Percentiles rank a stretch among this genome's conserved stretches.
These are phyloP conservation scores for Raphidocelis subcapitata DNA, from an alignment of 139 green algal species.

Conservation along the genomic window DNA sequence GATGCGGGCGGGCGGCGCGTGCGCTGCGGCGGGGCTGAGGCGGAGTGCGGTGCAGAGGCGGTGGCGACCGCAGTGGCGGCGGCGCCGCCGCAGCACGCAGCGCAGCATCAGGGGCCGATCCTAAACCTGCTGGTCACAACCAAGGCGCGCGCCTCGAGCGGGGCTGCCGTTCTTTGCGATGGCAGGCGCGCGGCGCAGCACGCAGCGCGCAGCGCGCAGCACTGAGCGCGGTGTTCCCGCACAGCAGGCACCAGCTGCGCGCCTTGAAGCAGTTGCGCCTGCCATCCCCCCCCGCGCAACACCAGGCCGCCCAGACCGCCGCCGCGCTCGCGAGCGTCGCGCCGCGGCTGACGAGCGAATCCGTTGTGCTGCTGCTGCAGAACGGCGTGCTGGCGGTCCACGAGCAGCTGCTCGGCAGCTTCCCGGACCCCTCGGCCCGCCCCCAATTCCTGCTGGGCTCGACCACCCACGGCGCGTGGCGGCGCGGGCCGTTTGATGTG, in stretches of 20 bases:
- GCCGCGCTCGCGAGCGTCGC: conserved; percentile 3
- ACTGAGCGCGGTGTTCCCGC: too few species aligned
- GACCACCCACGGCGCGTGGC: conserved; percentile 23
- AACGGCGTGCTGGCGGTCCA: conserved; percentile 30
- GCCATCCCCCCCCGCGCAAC: too few species aligned
- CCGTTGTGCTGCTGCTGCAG: conserved; percentile 17
- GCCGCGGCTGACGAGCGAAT: conserved; percentile 1
- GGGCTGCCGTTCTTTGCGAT: too few species aligned
- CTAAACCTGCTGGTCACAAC: conserved; percentile 21
- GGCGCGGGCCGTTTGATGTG: background rate
- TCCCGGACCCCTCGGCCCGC: background rate
- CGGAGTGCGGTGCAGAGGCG: background rate
- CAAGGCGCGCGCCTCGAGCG: background rate
- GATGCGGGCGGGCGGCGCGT: background rate
- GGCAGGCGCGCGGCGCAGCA: too few species aligned
- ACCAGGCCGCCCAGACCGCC: conserved; percentile 11
- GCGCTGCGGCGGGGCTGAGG: background rate
- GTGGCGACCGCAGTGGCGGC: background rate
- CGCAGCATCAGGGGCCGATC: too few species aligned
- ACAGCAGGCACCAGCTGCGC: too few species aligned
- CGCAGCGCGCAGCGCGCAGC: too few species aligned
- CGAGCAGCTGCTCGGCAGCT: conserved; percentile 11
- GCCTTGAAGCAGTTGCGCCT: too few species aligned
- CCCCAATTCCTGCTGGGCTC: conserved; percentile 17
- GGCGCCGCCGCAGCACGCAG: background rate